Evolutionary conservation across 140 eudicot genomes (phyloP), one percentile per base, ranked within the genome.

Genomic region (Flaveria floridana): DNA sequence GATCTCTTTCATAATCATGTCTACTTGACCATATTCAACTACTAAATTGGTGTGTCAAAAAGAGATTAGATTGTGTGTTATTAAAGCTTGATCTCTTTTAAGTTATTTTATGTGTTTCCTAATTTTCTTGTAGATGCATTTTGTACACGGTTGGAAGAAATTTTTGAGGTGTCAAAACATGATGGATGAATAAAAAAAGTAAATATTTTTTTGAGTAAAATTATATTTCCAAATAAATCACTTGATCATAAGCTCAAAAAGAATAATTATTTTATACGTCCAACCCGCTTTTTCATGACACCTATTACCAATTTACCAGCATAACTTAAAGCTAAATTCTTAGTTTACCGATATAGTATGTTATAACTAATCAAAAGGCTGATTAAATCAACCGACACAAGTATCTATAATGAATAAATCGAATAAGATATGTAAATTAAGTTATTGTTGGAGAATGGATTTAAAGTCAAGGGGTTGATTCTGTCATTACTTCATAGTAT

Each of bases 1-100:
- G 70, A 65, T 65, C 70, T 37, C 70, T 65, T 65, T 37, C 48
- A 65, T 65, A 65, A 65, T 65, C 70, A 65, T 65, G 70, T 37
- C 50, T n/a, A n/a, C 70, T 65, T 65, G 70, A 65, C 51, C 50
- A 34, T 65, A 18, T 65, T 37, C 70, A 65, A 65, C 51, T 65
- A 65, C 70, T 37, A 65, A 65, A 65, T 65, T 65, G 48, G 23
- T 65, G 48, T 30, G 13, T 16, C 2, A 30, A 48, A 30, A 30
- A 63, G 11, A 63, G 5, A 63, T 63, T 30, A 63, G 6, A 4
- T n/a, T 6, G 1, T 63, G 23, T 30, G 30, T 28, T 62, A 26
- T 4, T 23, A 58, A 58, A 58, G 39, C 12, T 58, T 16, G 26
- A 25, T 11, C 6, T 3, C 34, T 61, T 63, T 34, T 28, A 63